Conservation (phyloP, 2,329 filamentous ascomycete species). For the Neopestalotiopsis sp. region DNA sequence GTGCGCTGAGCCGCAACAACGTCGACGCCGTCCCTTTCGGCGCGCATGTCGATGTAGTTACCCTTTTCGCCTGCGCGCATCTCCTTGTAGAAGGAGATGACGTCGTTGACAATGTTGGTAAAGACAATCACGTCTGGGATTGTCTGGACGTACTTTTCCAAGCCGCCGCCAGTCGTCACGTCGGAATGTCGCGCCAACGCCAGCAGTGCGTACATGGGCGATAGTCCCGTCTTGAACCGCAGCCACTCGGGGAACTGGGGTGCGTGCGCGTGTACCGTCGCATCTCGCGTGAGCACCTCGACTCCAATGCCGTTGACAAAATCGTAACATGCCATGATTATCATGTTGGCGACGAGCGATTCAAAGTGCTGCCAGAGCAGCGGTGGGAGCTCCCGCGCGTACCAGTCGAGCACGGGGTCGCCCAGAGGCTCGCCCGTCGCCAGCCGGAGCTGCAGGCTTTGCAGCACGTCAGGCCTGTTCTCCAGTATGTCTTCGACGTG, state of each 20-base stretch:
- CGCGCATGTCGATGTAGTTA: constrained; percentile 20
- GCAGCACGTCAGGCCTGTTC: constrained; percentile 17
- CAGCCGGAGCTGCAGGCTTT: too few relatives aligned
- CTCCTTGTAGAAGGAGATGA: constrained; percentile 23
- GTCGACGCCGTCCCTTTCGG: constrained; percentile 17
- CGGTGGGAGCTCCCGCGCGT: constrained; percentile 13
- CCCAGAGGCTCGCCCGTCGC: too few relatives aligned
- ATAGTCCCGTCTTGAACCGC: constrained; percentile 21
- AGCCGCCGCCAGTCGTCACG: neutral
- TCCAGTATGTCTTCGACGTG: constrained; percentile 21
- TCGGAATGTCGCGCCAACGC: constrained; percentile 16
- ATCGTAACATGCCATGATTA: constrained; percentile 20
- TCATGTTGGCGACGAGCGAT: constrained; percentile 21
- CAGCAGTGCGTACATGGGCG: constrained; percentile 20
- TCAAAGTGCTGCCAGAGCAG: constrained; percentile 18
- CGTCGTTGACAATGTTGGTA: constrained; percentile 20
- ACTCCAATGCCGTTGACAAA: constrained; percentile 18
- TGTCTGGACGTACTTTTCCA: constrained; percentile 11
- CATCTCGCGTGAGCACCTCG: too few relatives aligned
- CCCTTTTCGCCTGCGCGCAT: constrained; percentile 18
- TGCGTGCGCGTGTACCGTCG: neutral
- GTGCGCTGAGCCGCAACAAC: too few relatives aligned
- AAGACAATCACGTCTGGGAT: constrained; percentile 19
- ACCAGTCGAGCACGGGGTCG: too few relatives aligned
- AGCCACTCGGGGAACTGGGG: constrained; percentile 18